A percentile compares a stretch with the other conserved stretches of the same genome.
Evolutionary conservation across 2,329 filamentous ascomycete species (phyloP).

Genomic region (Penicillium vulpinum): DNA sequence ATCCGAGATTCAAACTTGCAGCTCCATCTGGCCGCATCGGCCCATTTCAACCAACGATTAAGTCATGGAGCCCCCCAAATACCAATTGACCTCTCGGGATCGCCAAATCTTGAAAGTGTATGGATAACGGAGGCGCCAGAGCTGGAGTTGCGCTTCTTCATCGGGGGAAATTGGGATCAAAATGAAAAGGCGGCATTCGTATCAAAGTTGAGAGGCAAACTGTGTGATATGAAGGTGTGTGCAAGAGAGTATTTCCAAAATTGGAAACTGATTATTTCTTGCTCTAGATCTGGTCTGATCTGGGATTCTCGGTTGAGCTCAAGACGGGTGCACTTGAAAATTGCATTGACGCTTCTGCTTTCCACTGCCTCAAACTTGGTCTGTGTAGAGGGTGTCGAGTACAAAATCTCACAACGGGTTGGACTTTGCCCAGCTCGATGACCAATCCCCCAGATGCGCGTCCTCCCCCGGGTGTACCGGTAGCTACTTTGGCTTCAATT

Average conservation of each 20-base stretch:
- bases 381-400: constrained; percentile 15
- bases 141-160: constrained; percentile 28
- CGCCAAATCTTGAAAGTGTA: constrained; percentile 9
- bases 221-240: constrained; percentile 30
- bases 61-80: neutral
- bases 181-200: constrained; percentile 8
- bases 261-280: neutral
- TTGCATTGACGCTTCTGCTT: neutral
- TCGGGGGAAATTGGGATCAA: constrained; percentile 14
- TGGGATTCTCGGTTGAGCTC: constrained; percentile 28
- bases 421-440: constrained; percentile 20
- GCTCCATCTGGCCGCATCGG: neutral
- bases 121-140: constrained; percentile 35
- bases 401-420: neutral
- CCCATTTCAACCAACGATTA: neutral
- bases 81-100: neutral
- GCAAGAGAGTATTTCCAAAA: neutral
- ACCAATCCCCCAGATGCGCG: constrained; percentile 14
- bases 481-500: constrained; percentile 23
- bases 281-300: constrained; percentile 34
- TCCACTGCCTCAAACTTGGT: constrained; percentile 23
- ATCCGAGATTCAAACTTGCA: constrained; percentile 4
- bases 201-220: constrained; percentile 19
- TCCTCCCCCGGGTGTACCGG: constrained; percentile 18
- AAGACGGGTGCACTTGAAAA: constrained; percentile 17